phyloP scores from a whole-genome alignment of 768 basidiomycete genomes.

The Mycena vitilis region DNA sequence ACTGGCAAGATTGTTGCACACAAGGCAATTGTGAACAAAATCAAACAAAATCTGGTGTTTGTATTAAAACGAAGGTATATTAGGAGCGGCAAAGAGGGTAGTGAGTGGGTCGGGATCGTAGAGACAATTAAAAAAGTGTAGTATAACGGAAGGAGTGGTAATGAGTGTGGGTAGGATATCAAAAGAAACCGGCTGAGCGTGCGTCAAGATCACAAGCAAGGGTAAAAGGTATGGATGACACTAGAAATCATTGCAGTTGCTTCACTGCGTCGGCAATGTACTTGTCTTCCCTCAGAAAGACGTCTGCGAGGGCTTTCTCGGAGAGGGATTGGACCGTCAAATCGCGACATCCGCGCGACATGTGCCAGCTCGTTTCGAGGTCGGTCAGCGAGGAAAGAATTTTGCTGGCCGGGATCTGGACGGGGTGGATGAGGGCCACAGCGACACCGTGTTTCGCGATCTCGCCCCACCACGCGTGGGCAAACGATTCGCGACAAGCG shows the following conservation, averaged over 20 bases:
- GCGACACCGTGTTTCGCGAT: not conserved
- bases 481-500: not conserved
- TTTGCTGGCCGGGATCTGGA: not conserved
- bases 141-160: too few species aligned
- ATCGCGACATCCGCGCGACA: not conserved
- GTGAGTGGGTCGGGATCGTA: too few species aligned
- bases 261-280: not conserved
- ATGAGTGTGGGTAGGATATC: too few species aligned
- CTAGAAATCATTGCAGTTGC: not conserved
- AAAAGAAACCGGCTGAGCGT: too few species aligned
- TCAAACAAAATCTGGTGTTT: too few species aligned
- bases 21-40: too few species aligned
- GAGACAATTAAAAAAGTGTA: too few species aligned
- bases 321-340: not conserved
- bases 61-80: too few species aligned
- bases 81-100: too few species aligned
- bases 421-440: not conserved
- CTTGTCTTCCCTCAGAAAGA: not conserved
- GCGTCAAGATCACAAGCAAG: too few species aligned
- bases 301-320: not conserved
- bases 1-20: too few species aligned
- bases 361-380: not conserved
- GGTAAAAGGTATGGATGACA: too few species aligned
- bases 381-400: not conserved
- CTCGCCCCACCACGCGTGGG: conserved; percentile 15